These are phyloP conservation scores for Botrytis squamosa DNA, from an alignment of 2,329 filamentous ascomycete genomes.

Conservation along the genomic window DNA sequence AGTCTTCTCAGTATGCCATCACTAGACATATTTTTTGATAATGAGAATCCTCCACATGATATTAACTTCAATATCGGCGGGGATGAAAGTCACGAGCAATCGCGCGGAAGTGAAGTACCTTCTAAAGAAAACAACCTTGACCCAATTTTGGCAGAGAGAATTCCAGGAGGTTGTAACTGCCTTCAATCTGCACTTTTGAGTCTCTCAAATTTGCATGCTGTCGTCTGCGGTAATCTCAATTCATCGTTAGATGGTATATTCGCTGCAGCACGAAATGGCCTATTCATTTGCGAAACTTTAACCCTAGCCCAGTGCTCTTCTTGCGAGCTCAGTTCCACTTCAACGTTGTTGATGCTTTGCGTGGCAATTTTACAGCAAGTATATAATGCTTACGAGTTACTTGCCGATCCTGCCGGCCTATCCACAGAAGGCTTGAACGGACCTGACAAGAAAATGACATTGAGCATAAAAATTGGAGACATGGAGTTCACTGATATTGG, in stretches of 20 bases:
- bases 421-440: neutral
- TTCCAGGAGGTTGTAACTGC: neutral
- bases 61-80: neutral
- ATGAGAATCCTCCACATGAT: neutral
- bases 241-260: neutral
- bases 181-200: constrained; percentile 1
- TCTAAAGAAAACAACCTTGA: neutral
- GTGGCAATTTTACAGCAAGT: constrained; percentile 1
- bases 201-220: neutral
- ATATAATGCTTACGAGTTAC: constrained; percentile 5
- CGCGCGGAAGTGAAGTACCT: neutral
- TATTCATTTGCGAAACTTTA: neutral
- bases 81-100: neutral
- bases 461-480: constrained; percentile 1
- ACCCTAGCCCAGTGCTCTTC: neutral
- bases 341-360: constrained; percentile 4
- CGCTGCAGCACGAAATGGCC: neutral
- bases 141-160: neutral
- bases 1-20: neutral
- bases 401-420: neutral
- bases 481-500: constrained; percentile 3
- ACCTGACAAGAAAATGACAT: neutral
- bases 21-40: neutral
- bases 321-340: neutral
- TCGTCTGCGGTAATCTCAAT: neutral